Evolutionary conservation across 345 rosid species (phyloP).

Genomic region (Syzygium grande): DNA sequence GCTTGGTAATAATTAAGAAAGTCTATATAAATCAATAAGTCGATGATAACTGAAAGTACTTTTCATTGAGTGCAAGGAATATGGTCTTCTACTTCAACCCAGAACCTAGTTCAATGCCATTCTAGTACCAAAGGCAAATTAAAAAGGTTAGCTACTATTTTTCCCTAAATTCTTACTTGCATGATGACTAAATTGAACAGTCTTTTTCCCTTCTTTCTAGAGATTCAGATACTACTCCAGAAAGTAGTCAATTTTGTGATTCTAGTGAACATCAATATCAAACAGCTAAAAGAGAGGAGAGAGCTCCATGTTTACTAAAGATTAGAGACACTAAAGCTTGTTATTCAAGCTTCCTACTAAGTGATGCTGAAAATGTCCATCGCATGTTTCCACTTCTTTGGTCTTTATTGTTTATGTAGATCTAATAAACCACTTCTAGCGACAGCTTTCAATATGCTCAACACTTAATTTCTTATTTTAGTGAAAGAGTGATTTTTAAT

Average conservation of each 20-base stretch:
- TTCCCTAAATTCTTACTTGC: background rate
- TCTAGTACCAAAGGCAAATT: background rate
- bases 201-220: background rate
- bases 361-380: background rate
- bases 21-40: background rate
- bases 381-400: background rate
- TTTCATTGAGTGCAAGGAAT: background rate
- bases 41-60: background rate
- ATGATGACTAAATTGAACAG: background rate
- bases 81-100: background rate
- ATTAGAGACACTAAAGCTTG: background rate
- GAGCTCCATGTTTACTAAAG: background rate
- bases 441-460: background rate
- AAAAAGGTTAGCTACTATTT: background rate
- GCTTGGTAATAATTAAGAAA: background rate
- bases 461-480: background rate
- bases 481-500: background rate
- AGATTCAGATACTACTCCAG: background rate
- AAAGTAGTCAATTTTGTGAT: background rate
- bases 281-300: background rate
- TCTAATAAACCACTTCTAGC: background rate
- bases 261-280: background rate
- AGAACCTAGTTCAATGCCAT: background rate
- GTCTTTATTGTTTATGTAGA: background rate
- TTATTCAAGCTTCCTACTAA: background rate